Conservation (phyloP, 768 basidiomycete genomes). For the Hirschioporus abietinus region DNA sequence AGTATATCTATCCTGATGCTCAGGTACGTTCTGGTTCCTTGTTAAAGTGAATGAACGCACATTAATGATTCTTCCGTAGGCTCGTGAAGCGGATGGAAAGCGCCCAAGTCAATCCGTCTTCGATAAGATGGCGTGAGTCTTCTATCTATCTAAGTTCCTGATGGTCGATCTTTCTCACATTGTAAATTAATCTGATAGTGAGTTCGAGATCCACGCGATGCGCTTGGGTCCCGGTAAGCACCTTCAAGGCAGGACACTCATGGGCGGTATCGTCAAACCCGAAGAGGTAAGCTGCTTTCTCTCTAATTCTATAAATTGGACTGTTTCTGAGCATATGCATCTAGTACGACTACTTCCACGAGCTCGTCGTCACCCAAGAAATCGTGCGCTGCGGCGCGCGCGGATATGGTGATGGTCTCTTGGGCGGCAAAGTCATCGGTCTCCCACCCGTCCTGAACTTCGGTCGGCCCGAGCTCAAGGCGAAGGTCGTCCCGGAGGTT, state of each 20-base stretch:
- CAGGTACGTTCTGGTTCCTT: conserved; percentile 16
- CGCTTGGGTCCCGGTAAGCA: conserved; percentile 88
- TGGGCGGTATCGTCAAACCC: conserved; percentile 70
- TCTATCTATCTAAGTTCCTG: not conserved
- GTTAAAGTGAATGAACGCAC: conserved; percentile 29
- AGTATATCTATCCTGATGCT: conserved; percentile 48
- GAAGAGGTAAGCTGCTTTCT: conserved; percentile 48
- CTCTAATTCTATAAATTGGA: not conserved
- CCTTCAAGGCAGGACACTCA: conserved; percentile 68
- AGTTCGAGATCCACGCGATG: conserved; percentile 80
- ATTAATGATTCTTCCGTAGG: not conserved
- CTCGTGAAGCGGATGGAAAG: conserved; percentile 86
- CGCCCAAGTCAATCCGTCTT: conserved; percentile 71
- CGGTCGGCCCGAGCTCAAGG: conserved; percentile 51
- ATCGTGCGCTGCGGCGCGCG: conserved; percentile 60
- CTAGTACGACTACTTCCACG: conserved; percentile 85
- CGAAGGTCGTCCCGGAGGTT: conserved; percentile 59
- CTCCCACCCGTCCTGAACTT: conserved; percentile 85
- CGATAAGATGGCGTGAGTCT: conserved; percentile 70
- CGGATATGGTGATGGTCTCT: conserved; percentile 78
- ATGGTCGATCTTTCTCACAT: not conserved
- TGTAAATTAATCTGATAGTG: conserved; percentile 33
- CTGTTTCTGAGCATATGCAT: not conserved
- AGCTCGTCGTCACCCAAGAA: conserved; percentile 80
- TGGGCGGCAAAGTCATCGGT: conserved; percentile 76